Evolutionary conservation across 331 rosid genomes (phyloP).

Genomic region (Cydonia oblonga): DNA sequence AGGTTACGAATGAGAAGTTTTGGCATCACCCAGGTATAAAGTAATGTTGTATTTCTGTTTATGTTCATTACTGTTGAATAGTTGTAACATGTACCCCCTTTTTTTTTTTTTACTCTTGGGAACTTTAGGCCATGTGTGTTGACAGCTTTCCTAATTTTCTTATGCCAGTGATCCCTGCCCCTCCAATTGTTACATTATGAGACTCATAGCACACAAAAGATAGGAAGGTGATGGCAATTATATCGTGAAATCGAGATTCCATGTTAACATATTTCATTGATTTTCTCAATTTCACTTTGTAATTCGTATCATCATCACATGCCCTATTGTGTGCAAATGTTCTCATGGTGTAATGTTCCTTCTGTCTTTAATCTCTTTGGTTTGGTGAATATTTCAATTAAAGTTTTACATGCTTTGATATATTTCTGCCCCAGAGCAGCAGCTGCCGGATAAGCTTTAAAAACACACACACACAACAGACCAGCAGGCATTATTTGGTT

Average conservation of each 20-base stretch:
- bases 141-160: constrained; percentile 28
- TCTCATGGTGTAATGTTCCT: constrained; percentile 33
- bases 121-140: constrained; percentile 5
- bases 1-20: constrained; percentile 95
- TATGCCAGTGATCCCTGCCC: constrained; percentile 45
- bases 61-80: neutral
- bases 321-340: constrained; percentile 44
- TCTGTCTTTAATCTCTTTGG: too few species aligned
- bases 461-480: too few species aligned
- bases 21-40: constrained; percentile 93
- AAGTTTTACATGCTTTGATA: neutral
- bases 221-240: constrained; percentile 65
- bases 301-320: constrained; percentile 39
- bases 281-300: constrained; percentile 44
- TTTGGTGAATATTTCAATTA: neutral
- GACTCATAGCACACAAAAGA: constrained; percentile 58
- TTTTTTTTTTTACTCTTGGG: neutral
- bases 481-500: neutral
- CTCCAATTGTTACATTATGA: constrained; percentile 61
- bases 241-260: constrained; percentile 45
- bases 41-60: neutral
- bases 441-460: too few species aligned
- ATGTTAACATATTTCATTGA: constrained; percentile 33
- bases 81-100: neutral
- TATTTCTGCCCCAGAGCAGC: neutral